These are phyloP conservation scores for Dujonia santamariae DNA, from an alignment of 1,139 yeast genomes.

Conservation along the genomic window DNA sequence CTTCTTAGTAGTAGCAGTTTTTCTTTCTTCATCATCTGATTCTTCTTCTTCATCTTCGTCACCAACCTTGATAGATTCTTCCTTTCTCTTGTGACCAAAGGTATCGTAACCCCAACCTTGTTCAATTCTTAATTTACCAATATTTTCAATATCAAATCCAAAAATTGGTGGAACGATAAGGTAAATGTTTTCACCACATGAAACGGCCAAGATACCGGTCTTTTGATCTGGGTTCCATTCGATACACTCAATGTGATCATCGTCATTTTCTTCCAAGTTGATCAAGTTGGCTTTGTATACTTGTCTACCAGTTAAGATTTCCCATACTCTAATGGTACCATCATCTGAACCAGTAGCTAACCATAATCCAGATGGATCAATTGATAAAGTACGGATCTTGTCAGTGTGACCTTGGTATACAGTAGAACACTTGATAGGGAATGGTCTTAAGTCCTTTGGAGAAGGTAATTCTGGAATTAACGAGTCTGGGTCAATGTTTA, in stretches of 20 bases:
- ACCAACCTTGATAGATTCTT: conserved; percentile 44
- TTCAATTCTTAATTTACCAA: conserved; percentile 75
- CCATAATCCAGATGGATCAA: conserved; percentile 92
- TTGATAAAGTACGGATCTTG: conserved; percentile 74
- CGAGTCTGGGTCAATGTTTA: conserved; percentile 94
- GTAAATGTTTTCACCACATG: conserved; percentile 78
- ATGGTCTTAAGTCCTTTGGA: conserved; percentile 96
- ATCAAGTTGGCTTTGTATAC: conserved; percentile 64
- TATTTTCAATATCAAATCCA: conserved; percentile 83
- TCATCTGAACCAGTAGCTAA: conserved; percentile 98
- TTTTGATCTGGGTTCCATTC: conserved; percentile 87
- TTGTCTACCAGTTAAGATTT: conserved; percentile 91
- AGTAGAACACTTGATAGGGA: conserved; percentile 91
- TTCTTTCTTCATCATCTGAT: conserved; percentile 28
- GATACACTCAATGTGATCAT: conserved; percentile 76
- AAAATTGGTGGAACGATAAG: conserved; percentile 86
- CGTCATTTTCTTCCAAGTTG: conserved; percentile 36
- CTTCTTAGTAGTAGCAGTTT: conserved; percentile 42
- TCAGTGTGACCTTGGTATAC: conserved; percentile 80
- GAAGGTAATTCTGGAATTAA: conserved; percentile 95
- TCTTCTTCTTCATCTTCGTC: conserved; percentile 38
- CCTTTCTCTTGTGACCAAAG: conserved; percentile 52
- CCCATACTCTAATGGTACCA: conserved; percentile 96
- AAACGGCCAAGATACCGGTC: conserved; percentile 76
- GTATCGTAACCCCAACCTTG: conserved; percentile 92